Conservation (phyloP, 2,329 filamentous ascomycete genomes). For the Xylariaceae sp. region DNA sequence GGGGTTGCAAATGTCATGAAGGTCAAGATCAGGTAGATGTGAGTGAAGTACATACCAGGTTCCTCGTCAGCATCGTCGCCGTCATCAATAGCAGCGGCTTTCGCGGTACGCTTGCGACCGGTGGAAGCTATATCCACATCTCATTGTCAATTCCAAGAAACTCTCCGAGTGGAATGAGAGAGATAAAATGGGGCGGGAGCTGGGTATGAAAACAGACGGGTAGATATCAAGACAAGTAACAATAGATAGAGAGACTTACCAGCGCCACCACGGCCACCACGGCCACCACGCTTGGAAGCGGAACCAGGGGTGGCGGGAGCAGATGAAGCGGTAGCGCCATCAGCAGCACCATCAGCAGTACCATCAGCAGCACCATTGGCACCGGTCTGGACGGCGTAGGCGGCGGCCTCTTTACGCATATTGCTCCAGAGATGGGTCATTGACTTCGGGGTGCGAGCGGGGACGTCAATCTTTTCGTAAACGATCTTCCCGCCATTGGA, state of each 20-base stretch:
- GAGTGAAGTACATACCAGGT: neutral
- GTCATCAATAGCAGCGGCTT: neutral
- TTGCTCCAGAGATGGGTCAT: conserved; percentile 7
- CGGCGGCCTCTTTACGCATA: neutral
- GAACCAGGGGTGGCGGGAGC: neutral
- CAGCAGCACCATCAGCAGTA: neutral
- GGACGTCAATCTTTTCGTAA: neutral
- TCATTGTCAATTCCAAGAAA: neutral
- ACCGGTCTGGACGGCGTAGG: neutral
- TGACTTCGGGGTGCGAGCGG: conserved; percentile 13
- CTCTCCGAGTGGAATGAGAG: too few relatives aligned
- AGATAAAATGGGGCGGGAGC: too few relatives aligned
- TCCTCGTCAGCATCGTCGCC: neutral
- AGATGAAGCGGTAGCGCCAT: neutral
- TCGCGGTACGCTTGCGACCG: conserved; percentile 6
- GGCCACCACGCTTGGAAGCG: neutral
- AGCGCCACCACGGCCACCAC: too few relatives aligned
- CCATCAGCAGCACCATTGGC: neutral
- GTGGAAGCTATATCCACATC: neutral
- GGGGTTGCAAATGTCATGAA: neutral
- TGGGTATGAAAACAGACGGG: too few relatives aligned
- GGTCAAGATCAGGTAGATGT: neutral
- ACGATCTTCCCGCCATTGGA: neutral
- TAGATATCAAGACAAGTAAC: neutral
- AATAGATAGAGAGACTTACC: conserved; percentile 1